Conservation (phyloP, 352 stramenopile genomes). For the Pythium dissimile region DNA sequence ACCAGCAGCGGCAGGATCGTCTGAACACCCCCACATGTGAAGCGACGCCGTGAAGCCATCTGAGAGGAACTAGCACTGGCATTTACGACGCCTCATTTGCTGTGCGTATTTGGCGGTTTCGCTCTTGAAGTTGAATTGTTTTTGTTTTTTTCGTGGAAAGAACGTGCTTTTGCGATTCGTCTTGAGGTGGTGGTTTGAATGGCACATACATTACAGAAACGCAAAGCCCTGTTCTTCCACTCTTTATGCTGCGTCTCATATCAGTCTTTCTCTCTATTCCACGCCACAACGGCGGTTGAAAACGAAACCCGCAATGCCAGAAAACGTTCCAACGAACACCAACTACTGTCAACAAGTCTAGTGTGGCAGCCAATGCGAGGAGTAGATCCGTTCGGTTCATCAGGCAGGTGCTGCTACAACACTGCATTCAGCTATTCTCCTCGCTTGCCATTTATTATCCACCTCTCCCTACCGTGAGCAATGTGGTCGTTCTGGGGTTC, state of each 20-base stretch:
- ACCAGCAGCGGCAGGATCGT: not conserved
- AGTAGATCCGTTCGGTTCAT: too few species aligned
- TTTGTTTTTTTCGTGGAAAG: not conserved
- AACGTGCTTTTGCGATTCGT: not conserved
- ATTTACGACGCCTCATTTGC: not conserved
- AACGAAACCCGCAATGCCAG: too few species aligned
- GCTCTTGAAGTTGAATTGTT: not conserved
- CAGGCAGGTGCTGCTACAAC: too few species aligned
- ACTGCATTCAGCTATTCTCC: not conserved
- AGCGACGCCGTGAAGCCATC: not conserved
- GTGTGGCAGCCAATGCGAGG: too few species aligned
- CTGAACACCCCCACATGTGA: slow-evolving; percentile 9
- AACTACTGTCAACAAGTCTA: too few species aligned
- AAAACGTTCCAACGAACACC: too few species aligned
- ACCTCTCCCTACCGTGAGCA: too few species aligned
- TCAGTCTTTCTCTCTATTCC: not conserved
- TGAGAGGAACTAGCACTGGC: too few species aligned
- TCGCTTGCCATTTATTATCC: not conserved
- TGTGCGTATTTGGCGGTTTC: not conserved
- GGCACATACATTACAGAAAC: too few species aligned
- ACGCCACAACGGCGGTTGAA: not conserved
- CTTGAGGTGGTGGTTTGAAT: too few species aligned
- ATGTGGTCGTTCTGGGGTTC: slow-evolving; percentile 10
- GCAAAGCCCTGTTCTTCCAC: too few species aligned
- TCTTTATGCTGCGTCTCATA: not conserved